phyloP scores from a whole-genome alignment of 768 basidiomycete species.

The Leccinum fibrillosum region DNA sequence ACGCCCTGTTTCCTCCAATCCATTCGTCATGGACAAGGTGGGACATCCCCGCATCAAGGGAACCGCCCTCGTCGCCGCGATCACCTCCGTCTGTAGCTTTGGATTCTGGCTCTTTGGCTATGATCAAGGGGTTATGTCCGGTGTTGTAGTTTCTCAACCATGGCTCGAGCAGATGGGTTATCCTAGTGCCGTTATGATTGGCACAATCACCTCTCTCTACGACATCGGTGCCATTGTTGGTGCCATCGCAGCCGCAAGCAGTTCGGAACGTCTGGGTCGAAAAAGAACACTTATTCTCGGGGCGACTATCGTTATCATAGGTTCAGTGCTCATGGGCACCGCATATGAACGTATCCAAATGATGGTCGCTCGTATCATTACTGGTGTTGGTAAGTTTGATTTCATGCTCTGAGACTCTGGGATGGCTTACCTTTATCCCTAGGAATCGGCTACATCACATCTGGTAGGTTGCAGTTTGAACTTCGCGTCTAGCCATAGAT shows the following conservation, averaged over 20 bases:
- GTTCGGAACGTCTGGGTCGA: constrained; percentile 11
- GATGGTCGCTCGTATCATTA: constrained; percentile 11
- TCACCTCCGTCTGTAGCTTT: constrained; percentile 16
- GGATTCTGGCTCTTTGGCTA: constrained; percentile 17
- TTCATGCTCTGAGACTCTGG: background rate
- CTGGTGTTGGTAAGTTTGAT: constrained; percentile 3
- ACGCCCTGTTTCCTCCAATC: background rate
- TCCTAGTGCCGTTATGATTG: constrained; percentile 15
- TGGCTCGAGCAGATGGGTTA: constrained; percentile 15
- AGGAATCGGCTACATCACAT: constrained; percentile 15
- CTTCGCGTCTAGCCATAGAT: background rate
- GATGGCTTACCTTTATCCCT: background rate
- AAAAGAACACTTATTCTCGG: constrained; percentile 11
- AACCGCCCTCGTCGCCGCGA: constrained; percentile 9
- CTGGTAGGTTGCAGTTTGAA: background rate
- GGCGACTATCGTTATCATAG: constrained; percentile 5
- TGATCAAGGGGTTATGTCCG: constrained; percentile 18
- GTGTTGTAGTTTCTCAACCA: constrained; percentile 9
- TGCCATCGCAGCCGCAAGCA: constrained; percentile 12
- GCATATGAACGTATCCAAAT: constrained; percentile 11
- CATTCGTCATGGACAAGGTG: constrained; percentile 6
- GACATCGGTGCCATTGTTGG: constrained; percentile 15
- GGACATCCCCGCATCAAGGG: constrained; percentile 11
- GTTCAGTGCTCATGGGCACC: constrained; percentile 12
- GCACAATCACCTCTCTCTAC: constrained; percentile 16